Evolutionary conservation across 768 basidiomycete genomes (phyloP).

Genomic region (Termitomyces sp.): DNA sequence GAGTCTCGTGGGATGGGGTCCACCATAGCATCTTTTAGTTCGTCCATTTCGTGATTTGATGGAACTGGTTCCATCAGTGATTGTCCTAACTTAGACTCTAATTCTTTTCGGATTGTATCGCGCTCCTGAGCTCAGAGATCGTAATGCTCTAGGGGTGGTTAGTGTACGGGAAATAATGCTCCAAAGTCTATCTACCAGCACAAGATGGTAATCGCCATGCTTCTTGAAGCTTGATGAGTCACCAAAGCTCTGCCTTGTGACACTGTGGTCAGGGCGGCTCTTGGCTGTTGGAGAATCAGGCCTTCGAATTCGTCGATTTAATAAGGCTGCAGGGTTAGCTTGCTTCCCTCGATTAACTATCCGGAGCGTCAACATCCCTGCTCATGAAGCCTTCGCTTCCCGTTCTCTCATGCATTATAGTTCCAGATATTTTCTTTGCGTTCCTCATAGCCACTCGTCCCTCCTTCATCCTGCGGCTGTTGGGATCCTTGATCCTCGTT

Average conservation of each 20-base stretch:
- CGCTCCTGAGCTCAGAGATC: neutral
- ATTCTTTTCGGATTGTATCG: neutral
- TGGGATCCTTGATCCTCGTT: neutral
- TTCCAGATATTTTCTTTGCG: constrained; percentile 3
- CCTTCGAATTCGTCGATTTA: neutral
- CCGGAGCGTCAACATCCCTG: neutral
- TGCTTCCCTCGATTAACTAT: neutral
- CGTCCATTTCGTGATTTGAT: neutral
- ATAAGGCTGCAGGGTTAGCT: neutral
- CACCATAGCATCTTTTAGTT: neutral
- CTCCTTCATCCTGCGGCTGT: neutral
- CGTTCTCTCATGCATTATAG: neutral
- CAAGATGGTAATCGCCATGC: neutral
- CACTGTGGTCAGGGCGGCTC: neutral
- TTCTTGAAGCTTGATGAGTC: neutral
- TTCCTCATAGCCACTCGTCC: constrained; percentile 4
- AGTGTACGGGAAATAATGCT: neutral
- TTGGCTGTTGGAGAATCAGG: neutral
- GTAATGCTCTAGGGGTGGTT: neutral
- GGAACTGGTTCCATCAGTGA: neutral
- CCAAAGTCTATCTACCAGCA: neutral
- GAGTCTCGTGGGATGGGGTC: neutral
- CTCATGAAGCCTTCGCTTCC: constrained; percentile 4
- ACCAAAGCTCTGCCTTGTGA: neutral
- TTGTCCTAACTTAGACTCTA: neutral